Percentiles rank a stretch among this genome's conserved stretches.
Conservation (phyloP, 148 eudicot species). For the Dysphania ambrosioides region DNA sequence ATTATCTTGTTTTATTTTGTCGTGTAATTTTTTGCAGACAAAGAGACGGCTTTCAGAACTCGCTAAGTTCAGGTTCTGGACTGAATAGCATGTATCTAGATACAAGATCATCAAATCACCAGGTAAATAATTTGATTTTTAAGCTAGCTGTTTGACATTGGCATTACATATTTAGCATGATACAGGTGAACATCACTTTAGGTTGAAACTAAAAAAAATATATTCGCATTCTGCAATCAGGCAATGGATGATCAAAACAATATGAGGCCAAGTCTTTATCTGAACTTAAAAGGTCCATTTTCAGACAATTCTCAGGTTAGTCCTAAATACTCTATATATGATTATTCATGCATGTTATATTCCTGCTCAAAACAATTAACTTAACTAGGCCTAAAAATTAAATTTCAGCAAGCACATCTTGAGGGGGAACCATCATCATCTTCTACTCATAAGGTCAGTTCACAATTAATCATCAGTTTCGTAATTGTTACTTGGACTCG, state of each 20-base stretch:
- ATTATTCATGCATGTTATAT: not conserved
- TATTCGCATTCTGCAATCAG: not conserved
- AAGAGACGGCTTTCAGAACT: not conserved
- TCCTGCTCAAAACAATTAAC: not conserved
- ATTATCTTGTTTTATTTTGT: not conserved
- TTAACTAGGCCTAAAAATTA: not conserved
- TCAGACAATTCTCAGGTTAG: conserved; percentile 7
- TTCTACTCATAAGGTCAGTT: conserved; percentile 3
- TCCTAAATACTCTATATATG: not conserved
- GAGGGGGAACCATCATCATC: conserved; percentile 7
- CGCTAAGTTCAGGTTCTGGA: conserved; percentile 10
- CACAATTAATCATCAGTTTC: not conserved
- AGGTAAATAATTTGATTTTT: conserved; percentile 13
- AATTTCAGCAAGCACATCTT: not conserved
- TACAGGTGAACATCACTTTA: not conserved
- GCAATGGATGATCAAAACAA: not conserved
- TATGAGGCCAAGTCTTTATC: not conserved
- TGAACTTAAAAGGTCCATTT: not conserved
- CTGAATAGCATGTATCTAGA: not conserved
- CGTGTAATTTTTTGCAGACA: not conserved
- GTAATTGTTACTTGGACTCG: no score
- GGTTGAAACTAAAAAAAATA: not conserved
- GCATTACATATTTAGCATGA: no score
- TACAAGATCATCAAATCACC: no score
- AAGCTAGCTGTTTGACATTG: not conserved